Evolutionary conservation across 768 basidiomycete species (phyloP), one percentile per base, ranked within the genome.

Genomic region (Russula sp.): DNA sequence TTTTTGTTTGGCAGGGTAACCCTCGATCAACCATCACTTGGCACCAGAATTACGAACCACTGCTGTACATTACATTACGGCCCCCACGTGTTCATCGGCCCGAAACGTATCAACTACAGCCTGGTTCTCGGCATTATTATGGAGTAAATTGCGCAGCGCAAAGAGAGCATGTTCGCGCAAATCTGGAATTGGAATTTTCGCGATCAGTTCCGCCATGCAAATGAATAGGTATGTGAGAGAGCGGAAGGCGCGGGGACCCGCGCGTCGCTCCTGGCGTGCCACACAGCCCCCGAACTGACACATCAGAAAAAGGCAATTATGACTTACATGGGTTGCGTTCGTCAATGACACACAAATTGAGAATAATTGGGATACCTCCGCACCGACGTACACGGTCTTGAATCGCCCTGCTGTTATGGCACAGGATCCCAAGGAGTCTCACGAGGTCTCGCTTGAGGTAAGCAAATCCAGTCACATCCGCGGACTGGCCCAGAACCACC

Each of bases 101-200:
- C 85, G 82, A 65, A 94, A 82, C 58, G 82, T 82, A 61, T 86
- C 81, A 52, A 98, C 87, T 47, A 91, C 78, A 2, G 78, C 80
- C 74, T 98, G 93, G 68, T 92, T 97, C 63, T 87, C 88, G 34
- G 74, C 65, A 72, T 97, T 97, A 42, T 80, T 78, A 66, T 87
- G 79, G 60, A 98, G 79, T 11, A 96, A 73, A 73, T 90, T 91
- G 49, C 84, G 84, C 20, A 97, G 77, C 20, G 92, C 82, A 66
- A 97, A 86, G 47, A 98, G 83, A 2, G 94, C 93, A 71, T 97
- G 91, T 75, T 98, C 95, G 20, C 93, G 87, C 52, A 98, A 77
- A 75, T 92, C 95, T 94, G 70, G 40, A 59, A 18, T 45, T 94
- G 70, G 39, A 58, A 47, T 16, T 37, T 68, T 54, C 10, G 59